A percentile compares a stretch with the other conserved stretches of the same genome.
Conservation (phyloP, 2,329 filamentous ascomycete genomes). For the Daldinia sp. region DNA sequence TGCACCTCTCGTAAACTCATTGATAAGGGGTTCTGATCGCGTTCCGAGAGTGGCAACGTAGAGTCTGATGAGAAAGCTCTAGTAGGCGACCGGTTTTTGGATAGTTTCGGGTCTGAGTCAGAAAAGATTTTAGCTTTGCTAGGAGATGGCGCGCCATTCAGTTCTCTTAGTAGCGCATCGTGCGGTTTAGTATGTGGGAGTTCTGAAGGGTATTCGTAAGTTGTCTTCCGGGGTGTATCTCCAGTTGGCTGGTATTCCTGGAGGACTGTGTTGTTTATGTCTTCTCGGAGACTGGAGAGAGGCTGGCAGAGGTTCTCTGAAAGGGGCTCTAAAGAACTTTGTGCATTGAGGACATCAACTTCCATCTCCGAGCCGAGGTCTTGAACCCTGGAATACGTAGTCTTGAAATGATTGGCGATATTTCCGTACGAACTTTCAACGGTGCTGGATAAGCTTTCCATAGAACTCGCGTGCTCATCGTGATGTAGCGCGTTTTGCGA, state of each 20-base stretch:
- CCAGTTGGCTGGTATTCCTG: conserved; percentile 87
- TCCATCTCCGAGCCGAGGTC: conserved; percentile 74
- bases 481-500: conserved; percentile 83
- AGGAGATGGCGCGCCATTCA: conserved; percentile 48
- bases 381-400: conserved; percentile 72
- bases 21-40: conserved; percentile 46
- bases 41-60: conserved; percentile 28
- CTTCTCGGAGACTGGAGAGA: conserved; percentile 73
- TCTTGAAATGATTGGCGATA: conserved; percentile 74
- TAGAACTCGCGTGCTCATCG: conserved; percentile 69
- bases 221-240: conserved; percentile 80
- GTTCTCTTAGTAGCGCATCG: conserved; percentile 54
- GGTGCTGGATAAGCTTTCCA: conserved; percentile 70
- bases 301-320: conserved; percentile 69
- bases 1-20: conserved; percentile 65
- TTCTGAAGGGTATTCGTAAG: conserved; percentile 81
- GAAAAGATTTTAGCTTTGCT: conserved; percentile 54
- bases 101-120: conserved; percentile 47
- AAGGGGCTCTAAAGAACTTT: conserved; percentile 69
- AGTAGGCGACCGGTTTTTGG: conserved; percentile 41
- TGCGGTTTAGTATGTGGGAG: conserved; percentile 75
- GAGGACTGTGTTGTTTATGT: conserved; percentile 70
- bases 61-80: conserved; percentile 37
- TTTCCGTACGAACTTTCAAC: conserved; percentile 77
- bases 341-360: conserved; percentile 64